These are phyloP conservation scores for Kurtzmaniella quercitrusa DNA, from an alignment of 1,139 yeast genomes.

Conservation along the genomic window DNA sequence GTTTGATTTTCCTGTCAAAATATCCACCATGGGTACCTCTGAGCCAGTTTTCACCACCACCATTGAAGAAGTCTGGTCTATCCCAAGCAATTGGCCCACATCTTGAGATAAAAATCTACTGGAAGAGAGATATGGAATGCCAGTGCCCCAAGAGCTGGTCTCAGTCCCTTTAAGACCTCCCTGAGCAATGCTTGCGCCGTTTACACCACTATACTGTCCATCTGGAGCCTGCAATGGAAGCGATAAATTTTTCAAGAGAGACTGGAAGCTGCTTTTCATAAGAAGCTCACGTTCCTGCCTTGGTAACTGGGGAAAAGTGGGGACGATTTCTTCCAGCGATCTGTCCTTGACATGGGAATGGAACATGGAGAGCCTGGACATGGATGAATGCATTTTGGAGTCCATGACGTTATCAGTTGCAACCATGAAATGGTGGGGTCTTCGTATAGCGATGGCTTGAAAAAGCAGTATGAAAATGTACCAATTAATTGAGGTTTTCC, in stretches of 20 bases:
- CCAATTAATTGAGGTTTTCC: too few relatives aligned
- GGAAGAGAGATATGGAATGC: too few relatives aligned
- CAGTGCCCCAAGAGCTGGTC: too few relatives aligned
- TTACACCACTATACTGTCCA: too few relatives aligned
- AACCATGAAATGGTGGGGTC: not conserved
- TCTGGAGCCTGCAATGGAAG: not conserved
- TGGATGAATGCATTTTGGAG: not conserved
- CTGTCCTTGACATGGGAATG: constrained; percentile 14
- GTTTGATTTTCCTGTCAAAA: not conserved
- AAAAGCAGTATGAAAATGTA: too few relatives aligned
- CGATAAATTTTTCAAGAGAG: not conserved
- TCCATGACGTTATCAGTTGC: not conserved
- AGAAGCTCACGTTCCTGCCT: constrained; percentile 11
- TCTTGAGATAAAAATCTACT: not conserved
- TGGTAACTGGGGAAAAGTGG: constrained; percentile 18
- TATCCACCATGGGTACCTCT: not conserved
- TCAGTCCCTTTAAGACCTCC: too few relatives aligned
- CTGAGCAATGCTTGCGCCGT: too few relatives aligned
- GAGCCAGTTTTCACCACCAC: not conserved
- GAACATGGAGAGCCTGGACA: constrained; percentile 16
- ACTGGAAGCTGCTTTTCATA: constrained; percentile 1
- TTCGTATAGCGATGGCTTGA: not conserved
- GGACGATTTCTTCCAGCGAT: constrained; percentile 5
- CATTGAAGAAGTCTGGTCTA: not conserved
- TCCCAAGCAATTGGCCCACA: not conserved